Base-by-base conservation (phyloP, 345 rosid genomes). In the Syzygium aromaticum region DNA sequence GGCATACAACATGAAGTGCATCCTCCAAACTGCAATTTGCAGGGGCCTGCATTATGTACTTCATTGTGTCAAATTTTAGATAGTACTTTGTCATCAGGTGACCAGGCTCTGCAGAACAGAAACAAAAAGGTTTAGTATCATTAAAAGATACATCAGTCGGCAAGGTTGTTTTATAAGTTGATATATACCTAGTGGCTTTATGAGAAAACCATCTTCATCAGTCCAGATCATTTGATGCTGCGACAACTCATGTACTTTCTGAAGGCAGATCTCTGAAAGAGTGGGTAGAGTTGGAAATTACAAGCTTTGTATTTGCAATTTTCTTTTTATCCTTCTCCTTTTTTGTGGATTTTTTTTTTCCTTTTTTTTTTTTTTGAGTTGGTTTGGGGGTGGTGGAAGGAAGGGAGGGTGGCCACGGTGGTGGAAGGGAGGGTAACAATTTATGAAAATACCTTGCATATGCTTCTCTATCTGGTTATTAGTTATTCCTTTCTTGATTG, bases 71-170 rank as follows among this genome's bases (percentile, higher is more conserved):
- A 87, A 94, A 96, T 92, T 95, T 96, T 91, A 98, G 87, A 89
- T 98, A 96, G 90, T 98, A 98, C 93, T 95, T 95, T 90, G 99
- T 96, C 99, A 98, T 98, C 95, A 98, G 92, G 86, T 93, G 93
- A 91, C 99, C 98, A 67, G 99, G 99, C 92, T 96, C 99, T 98
- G 86, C 86, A 84, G 64, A 30, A 85, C 77, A 87, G 73, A 85
- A 84, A 89, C 28, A 23, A 80, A 83, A 51, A 85, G 51, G 86
- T 40, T 73, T 38, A 73, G 49, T 3, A 38, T 73, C 82, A 73
- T 38, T 73, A 73, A 73, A 19, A 73, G 23, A 38, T 73, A 38
- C 25, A 40, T 90, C 51, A 85, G 59, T 80, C 43, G 53, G n/a
- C 77, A 86, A 85, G 85, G 77, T 84, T 38, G 49, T 67, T 87